Conservation (phyloP, 1,284 basidiomycete species). For the Schizophyllum amplum region DNA sequence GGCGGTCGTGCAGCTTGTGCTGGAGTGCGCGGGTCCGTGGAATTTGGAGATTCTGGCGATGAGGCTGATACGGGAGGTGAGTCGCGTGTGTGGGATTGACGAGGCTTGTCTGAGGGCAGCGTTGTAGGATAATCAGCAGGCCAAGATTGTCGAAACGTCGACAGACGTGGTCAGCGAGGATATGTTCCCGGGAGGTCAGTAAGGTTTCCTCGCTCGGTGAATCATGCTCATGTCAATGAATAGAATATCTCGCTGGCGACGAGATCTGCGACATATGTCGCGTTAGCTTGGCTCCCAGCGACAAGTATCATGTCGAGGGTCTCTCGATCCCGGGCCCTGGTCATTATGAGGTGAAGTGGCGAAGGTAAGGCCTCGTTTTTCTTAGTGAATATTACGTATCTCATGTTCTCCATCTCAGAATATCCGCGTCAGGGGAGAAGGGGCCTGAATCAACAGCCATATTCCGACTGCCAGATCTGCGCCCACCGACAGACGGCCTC, state of each 20-base stretch:
- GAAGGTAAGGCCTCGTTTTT: conserved; percentile 36
- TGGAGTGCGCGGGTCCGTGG: conserved; percentile 47
- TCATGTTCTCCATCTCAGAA: conserved; percentile 22
- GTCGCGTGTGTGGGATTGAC: conserved; percentile 9
- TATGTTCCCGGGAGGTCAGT: neutral
- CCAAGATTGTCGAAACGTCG: conserved; percentile 38
- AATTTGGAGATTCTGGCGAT: conserved; percentile 44
- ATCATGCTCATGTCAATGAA: neutral
- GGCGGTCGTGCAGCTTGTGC: conserved; percentile 40
- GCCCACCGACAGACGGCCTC: conserved; percentile 48
- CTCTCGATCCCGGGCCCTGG: conserved; percentile 41
- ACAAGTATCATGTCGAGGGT: conserved; percentile 28
- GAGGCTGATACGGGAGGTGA: conserved; percentile 38
- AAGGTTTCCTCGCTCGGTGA: neutral
- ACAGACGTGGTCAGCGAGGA: conserved; percentile 16
- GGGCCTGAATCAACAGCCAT: conserved; percentile 39
- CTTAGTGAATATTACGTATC: neutral
- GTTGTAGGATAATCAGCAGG: conserved; percentile 35
- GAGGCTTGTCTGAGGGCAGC: conserved; percentile 1
- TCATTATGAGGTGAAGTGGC: conserved; percentile 56
- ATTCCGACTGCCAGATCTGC: conserved; percentile 49
- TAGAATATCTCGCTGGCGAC: conserved; percentile 60
- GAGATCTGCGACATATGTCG: conserved; percentile 49
- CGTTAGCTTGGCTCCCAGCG: conserved; percentile 36
- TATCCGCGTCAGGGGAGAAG: conserved; percentile 31